phyloP scores from a whole-genome alignment of 1,284 basidiomycete species.

The Rhodotorula glutinis region DNA sequence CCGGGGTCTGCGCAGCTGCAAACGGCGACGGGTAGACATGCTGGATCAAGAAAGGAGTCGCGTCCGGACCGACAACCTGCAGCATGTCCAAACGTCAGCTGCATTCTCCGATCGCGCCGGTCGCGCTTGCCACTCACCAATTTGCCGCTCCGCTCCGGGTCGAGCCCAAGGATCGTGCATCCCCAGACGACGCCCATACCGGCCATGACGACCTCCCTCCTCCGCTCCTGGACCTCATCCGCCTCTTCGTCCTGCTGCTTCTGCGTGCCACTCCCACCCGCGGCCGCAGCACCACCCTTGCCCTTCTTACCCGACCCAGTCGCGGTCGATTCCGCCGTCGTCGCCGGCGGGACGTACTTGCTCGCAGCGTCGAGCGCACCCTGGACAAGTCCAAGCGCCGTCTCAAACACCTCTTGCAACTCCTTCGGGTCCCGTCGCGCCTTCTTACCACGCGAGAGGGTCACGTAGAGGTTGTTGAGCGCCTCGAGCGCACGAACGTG shows the following conservation, averaged over 20 bases:
- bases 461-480: constrained; percentile 83
- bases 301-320: constrained; percentile 8
- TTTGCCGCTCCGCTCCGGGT: constrained; percentile 53
- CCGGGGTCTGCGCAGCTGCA: constrained; percentile 27
- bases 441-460: constrained; percentile 50
- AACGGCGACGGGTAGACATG: constrained; percentile 29
- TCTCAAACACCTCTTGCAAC: constrained; percentile 31
- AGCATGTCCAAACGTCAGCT: not conserved
- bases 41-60: constrained; percentile 31
- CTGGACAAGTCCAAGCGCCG: constrained; percentile 17
- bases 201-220: constrained; percentile 36
- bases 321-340: not conserved
- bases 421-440: constrained; percentile 11
- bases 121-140: constrained; percentile 52
- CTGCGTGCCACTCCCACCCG: not conserved
- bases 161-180: constrained; percentile 46
- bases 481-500: constrained; percentile 83
- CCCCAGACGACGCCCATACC: constrained; percentile 51
- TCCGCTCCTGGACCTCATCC: constrained; percentile 29
- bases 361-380: constrained; percentile 13
- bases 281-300: not conserved
- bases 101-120: not conserved
- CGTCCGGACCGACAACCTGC: constrained; percentile 25
- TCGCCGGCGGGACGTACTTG: not conserved
- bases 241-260: constrained; percentile 22